Conservation (phyloP, 768 basidiomycete genomes). For the Boletus bicolor region DNA sequence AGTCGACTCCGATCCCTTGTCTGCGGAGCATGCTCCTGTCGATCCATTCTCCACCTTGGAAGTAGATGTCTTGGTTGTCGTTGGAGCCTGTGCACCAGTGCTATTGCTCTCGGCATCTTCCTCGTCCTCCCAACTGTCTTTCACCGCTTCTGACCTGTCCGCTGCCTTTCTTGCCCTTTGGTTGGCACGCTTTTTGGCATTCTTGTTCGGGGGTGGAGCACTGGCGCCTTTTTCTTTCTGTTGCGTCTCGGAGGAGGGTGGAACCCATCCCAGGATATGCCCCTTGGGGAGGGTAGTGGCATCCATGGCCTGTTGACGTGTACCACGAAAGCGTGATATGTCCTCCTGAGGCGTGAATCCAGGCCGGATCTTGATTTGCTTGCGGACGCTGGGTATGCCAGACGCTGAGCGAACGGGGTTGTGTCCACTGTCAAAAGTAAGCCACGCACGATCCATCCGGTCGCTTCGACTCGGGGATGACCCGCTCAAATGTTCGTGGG, state of each 20-base stretch:
- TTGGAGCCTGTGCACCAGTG: not conserved
- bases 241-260: slow-evolving; percentile 48
- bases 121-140: slow-evolving; percentile 78
- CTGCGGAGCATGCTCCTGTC: slow-evolving; percentile 20
- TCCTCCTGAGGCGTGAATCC: slow-evolving; percentile 96
- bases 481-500: slow-evolving; percentile 81
- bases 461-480: slow-evolving; percentile 81
- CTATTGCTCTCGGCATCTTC: slow-evolving; percentile 43
- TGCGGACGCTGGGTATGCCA: slow-evolving; percentile 60
- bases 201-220: slow-evolving; percentile 58
- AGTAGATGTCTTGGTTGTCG: slow-evolving; percentile 24
- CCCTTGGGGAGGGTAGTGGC: slow-evolving; percentile 63
- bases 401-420: slow-evolving; percentile 8
- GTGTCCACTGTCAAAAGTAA: slow-evolving; percentile 2
- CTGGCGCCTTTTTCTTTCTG: slow-evolving; percentile 29
- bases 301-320: slow-evolving; percentile 73
- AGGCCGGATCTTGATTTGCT: slow-evolving; percentile 84
- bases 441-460: slow-evolving; percentile 75
- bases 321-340: slow-evolving; percentile 78
- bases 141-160: slow-evolving; percentile 54
- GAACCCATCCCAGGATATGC: slow-evolving; percentile 79
- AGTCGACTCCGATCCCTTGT: slow-evolving; percentile 13
- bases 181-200: slow-evolving; percentile 80
- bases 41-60: slow-evolving; percentile 19
- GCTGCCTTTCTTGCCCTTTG: slow-evolving; percentile 63